Conservation (phyloP, 768 basidiomycete species). For the Sporobolomyces pararoseus region DNA sequence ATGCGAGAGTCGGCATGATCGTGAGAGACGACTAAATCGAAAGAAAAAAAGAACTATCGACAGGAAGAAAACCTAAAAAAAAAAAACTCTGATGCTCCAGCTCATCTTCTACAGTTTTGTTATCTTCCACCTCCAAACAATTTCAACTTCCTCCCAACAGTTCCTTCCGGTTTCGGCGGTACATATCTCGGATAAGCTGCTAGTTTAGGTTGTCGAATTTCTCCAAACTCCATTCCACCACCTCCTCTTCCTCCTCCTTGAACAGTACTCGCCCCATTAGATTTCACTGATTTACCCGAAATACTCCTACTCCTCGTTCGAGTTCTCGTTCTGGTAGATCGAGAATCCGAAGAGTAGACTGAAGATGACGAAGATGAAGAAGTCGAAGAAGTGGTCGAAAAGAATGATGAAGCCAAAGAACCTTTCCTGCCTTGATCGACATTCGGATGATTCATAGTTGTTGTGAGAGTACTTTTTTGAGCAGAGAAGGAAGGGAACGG, state of each 20-base stretch:
- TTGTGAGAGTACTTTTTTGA: neutral
- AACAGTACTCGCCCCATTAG: too few species aligned
- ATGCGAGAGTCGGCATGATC: neutral
- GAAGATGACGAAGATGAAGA: neutral
- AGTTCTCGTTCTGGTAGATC: neutral
- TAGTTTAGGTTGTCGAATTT: neutral
- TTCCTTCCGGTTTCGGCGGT: neutral
- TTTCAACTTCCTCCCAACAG: neutral
- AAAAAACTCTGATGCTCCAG: too few species aligned
- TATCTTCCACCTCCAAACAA: slow-evolving; percentile 4
- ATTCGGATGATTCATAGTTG: neutral
- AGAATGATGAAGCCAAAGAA: slow-evolving; percentile 3
- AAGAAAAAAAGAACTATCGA: too few species aligned
- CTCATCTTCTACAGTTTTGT: neutral
- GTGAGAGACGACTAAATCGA: neutral
- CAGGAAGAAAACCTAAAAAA: too few species aligned
- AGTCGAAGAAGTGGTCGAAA: neutral
- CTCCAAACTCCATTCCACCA: neutral
- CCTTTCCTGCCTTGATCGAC: neutral
- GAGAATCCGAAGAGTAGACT: neutral
- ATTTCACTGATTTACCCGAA: neutral
- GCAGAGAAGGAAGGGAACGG: neutral
- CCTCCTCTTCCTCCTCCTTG: neutral
- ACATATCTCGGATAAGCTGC: slow-evolving; percentile 12
- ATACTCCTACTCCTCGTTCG: neutral